These are phyloP conservation scores for Heracleum sosnowskyi DNA, from an alignment of 129 eudicot genomes.

Conservation along the genomic window DNA sequence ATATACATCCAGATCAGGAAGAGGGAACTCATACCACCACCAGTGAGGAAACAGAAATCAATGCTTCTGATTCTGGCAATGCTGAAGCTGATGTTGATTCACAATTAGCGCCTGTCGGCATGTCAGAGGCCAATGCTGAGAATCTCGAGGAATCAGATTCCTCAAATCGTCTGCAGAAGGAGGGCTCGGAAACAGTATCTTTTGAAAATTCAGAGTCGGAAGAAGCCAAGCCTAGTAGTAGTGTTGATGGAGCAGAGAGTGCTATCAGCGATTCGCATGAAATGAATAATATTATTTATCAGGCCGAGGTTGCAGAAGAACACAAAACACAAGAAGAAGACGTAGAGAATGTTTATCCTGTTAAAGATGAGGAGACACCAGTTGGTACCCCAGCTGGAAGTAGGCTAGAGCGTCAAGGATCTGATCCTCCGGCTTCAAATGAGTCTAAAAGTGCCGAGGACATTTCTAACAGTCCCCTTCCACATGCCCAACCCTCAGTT, in stretches of 20 bases:
- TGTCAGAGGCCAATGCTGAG: slow-evolving; percentile 22
- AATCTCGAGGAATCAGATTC: slow-evolving; percentile 23
- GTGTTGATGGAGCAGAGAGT: slow-evolving; percentile 27
- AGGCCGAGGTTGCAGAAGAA: slow-evolving; percentile 27
- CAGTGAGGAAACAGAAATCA: slow-evolving; percentile 19
- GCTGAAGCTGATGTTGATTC: slow-evolving; percentile 32
- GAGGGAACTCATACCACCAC: slow-evolving; percentile 22
- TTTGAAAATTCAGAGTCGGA: slow-evolving; percentile 17
- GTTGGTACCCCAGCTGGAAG: slow-evolving; percentile 19
- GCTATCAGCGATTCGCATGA: slow-evolving; percentile 12
- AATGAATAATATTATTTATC: slow-evolving; percentile 7
- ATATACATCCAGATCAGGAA: slow-evolving; percentile 22
- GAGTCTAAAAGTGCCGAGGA: slow-evolving; percentile 30
- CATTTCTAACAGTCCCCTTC: slow-evolving; percentile 13
- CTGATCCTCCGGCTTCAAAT: slow-evolving; percentile 21
- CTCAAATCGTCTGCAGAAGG: slow-evolving; percentile 8
- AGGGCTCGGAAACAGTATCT: slow-evolving; percentile 20
- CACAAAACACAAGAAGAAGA: slow-evolving; percentile 30
- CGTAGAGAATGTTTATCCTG: slow-evolving; percentile 25
- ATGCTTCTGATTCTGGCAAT: slow-evolving; percentile 14
- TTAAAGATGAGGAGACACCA: slow-evolving; percentile 23
- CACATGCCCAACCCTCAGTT: slow-evolving; percentile 19
- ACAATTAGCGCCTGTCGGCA: slow-evolving; percentile 21
- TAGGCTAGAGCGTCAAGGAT: slow-evolving; percentile 19
- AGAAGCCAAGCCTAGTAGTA: slow-evolving; percentile 24